phyloP scores from a whole-genome alignment of 2,329 filamentous ascomycete genomes.

The Phaeosphaeriaceae sp. region DNA sequence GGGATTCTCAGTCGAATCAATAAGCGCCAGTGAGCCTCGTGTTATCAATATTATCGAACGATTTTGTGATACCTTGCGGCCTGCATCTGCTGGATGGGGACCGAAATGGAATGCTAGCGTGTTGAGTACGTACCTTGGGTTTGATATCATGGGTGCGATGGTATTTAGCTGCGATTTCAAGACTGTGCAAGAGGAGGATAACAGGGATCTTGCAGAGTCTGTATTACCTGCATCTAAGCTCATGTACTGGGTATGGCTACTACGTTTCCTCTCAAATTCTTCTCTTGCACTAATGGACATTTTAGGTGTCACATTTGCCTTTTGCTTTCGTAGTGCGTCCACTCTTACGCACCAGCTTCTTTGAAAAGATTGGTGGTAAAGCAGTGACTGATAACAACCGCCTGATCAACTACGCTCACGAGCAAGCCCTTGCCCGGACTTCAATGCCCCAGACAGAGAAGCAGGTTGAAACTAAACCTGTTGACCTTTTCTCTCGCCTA shows the following conservation, averaged over 20 bases:
- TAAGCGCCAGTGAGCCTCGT: conserved; percentile 49
- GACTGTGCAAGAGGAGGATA: conserved; percentile 39
- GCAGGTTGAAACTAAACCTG: conserved; percentile 20
- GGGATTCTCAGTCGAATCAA: conserved; percentile 49
- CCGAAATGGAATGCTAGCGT: conserved; percentile 48
- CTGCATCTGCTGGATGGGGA: conserved; percentile 40
- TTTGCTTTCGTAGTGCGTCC: conserved; percentile 23
- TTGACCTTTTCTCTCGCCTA: conserved; percentile 53
- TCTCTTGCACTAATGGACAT: background rate
- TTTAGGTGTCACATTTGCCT: conserved; percentile 24
- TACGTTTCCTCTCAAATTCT: background rate
- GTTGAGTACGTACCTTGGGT: conserved; percentile 49
- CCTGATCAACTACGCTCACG: conserved; percentile 26
- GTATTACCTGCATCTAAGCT: conserved; percentile 26
- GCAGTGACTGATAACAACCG: conserved; percentile 31
- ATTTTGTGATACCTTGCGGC: conserved; percentile 36
- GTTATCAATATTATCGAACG: conserved; percentile 46
- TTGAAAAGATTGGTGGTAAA: conserved; percentile 28
- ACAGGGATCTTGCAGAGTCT: conserved; percentile 34
- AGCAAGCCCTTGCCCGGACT: conserved; percentile 13
- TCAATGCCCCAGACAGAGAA: conserved; percentile 7
- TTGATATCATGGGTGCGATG: conserved; percentile 56
- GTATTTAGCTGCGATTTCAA: conserved; percentile 46
- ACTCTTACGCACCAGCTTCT: conserved; percentile 23
- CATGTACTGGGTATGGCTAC: conserved; percentile 29